Evolutionary conservation across 2,329 filamentous ascomycete species (phyloP), one percentile per base, ranked within the genome.

Genomic region (Zymoseptoria brevis): DNA sequence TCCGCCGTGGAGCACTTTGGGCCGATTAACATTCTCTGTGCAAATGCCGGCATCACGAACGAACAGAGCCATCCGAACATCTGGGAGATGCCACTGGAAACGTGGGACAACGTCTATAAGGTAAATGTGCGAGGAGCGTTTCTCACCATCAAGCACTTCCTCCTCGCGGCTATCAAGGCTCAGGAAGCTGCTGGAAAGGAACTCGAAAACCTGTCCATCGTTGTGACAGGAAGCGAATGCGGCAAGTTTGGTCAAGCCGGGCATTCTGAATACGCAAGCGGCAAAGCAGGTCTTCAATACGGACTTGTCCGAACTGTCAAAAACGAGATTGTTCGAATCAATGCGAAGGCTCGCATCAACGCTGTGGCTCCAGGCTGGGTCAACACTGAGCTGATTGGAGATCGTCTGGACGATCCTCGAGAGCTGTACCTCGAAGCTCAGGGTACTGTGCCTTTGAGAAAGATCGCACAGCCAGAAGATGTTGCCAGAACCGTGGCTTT

Each of bases 81-180:
- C 58, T 84, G 80, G 81, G 76, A 82, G 24, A 73, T 82, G 56
- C 75, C 78, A 0, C 64, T 78, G 3, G 75, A 77, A n/a, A 69
- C 76, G 0, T 83, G 80, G 81, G 79, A 83, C 55, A 75, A 77
- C 57, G 77, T 76, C 1, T 81, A 82, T 63, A 71, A 72, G 21
- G 74, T 75, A 21, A 83, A 83, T 61, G 75, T 79, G 16, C 76
- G 78, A 16, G 80, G 79, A 4, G 81, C 79, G 1, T 83, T 81
- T 61, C 71, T 84, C 2, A 80, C 79, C 0, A 78, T 83, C 67
- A 83, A 83, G 64, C 78, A 82, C 60, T 83, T 83, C 67, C 70
- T 83, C 5, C 75, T 71, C 30, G 69, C 71, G 1, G 76, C 79
- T 0, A 73, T 76, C 13, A 61, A 66, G 3, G 60, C 67, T 2